These are phyloP conservation scores for Colletotrichum neosansevieriae DNA, from an alignment of 2,329 filamentous ascomycete species.

Conservation along the genomic window DNA sequence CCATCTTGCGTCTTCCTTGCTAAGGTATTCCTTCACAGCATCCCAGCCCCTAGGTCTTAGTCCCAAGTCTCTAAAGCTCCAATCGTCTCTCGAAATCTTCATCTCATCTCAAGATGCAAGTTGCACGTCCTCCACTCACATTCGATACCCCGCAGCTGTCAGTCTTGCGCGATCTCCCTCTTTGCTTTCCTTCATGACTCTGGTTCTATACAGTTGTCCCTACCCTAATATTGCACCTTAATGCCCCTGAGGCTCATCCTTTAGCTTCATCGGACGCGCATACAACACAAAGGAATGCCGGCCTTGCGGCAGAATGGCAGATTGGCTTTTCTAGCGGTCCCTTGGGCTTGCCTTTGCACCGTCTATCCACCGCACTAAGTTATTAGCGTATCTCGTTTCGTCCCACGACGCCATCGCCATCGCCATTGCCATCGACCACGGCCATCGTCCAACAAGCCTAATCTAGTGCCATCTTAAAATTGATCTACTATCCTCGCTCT, in stretches of 20 bases:
- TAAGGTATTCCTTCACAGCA: not conserved
- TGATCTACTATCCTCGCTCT: not conserved
- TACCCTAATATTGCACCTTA: not conserved
- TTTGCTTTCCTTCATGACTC: not conserved
- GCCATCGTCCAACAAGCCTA: not conserved
- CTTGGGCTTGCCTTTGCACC: slow-evolving; percentile 10
- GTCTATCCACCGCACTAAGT: slow-evolving; percentile 13
- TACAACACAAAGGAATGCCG: slow-evolving; percentile 11
- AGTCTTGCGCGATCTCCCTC: not conserved
- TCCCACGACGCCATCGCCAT: slow-evolving; percentile 29
- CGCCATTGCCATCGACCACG: not conserved
- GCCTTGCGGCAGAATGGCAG: slow-evolving; percentile 34
- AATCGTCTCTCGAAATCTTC: slow-evolving; percentile 1
- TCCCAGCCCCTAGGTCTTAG: not conserved
- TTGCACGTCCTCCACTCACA: not conserved
- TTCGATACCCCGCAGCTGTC: slow-evolving; percentile 13
- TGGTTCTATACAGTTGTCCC: not conserved
- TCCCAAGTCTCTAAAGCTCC: slow-evolving; percentile 1
- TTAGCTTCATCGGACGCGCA: slow-evolving; percentile 20
- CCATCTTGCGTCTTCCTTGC: slow-evolving; percentile 24
- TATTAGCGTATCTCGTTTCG: slow-evolving; percentile 2
- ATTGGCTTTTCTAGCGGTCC: slow-evolving; percentile 14
- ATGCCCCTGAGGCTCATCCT: not conserved
- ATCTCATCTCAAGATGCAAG: slow-evolving; percentile 17
- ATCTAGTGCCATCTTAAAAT: slow-evolving; percentile 23